Evolutionary conservation across 768 basidiomycete genomes (phyloP).

Genomic region (Pseudohyphozyma bogoriensis): DNA sequence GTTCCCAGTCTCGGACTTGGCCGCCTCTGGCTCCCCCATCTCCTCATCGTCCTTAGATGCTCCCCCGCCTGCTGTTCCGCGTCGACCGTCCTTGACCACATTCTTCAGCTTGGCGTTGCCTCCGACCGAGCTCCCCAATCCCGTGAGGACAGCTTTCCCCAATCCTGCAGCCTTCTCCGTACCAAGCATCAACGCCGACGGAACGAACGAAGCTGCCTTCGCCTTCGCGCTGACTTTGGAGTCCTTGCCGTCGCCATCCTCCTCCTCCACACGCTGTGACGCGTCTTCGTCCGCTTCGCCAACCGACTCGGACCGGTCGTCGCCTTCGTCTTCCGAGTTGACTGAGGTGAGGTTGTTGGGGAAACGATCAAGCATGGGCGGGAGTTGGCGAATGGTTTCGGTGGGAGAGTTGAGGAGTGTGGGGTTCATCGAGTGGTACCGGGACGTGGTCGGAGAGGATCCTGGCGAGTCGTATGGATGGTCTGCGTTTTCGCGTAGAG

Average conservation of each 20-base stretch:
- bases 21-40: not conserved
- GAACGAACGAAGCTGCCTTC: conserved; percentile 3
- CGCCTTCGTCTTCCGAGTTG: too few relatives aligned
- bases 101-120: conserved; percentile 10
- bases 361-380: conserved; percentile 6
- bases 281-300: too few relatives aligned
- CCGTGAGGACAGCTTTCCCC: not conserved
- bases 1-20: not conserved
- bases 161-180: conserved; percentile 9
- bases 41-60: conserved; percentile 8
- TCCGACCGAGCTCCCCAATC: too few relatives aligned
- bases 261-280: too few relatives aligned
- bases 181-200: conserved; percentile 12
- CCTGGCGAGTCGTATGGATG: not conserved
- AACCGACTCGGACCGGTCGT: too few relatives aligned
- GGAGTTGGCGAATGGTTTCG: conserved; percentile 33
- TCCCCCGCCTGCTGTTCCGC: conserved; percentile 52
- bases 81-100: conserved; percentile 1
- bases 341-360: not conserved
- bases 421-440: conserved; percentile 19
- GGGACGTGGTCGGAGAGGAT: conserved; percentile 23
- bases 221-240: not conserved
- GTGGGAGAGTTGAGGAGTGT: conserved; percentile 19
- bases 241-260: not conserved
- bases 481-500: not conserved